phyloP scores from a whole-genome alignment of 306 rosid genomes.

The Fagus sylvatica region DNA sequence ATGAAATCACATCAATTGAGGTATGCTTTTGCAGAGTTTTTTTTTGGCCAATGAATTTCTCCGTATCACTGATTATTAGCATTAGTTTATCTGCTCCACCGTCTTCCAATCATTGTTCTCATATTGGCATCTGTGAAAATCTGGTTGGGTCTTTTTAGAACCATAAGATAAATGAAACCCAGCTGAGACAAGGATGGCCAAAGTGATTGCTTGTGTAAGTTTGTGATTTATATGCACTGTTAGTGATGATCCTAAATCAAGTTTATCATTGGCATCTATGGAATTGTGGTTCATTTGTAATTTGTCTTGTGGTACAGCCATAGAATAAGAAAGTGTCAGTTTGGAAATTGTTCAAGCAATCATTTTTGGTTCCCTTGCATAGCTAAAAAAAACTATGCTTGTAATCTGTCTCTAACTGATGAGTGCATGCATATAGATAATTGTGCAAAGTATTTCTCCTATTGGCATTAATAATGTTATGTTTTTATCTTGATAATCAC shows the following conservation, averaged over 20 bases:
- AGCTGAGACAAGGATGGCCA: conserved; percentile 2
- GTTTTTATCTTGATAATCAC: not conserved
- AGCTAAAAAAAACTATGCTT: not conserved
- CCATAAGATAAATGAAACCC: not conserved
- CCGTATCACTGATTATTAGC: not conserved
- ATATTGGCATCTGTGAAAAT: not conserved
- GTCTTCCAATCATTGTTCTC: not conserved
- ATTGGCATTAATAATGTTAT: not conserved
- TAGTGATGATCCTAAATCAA: too few relatives aligned
- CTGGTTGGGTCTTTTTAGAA: not conserved
- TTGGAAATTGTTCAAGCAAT: too few relatives aligned
- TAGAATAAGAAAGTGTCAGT: too few relatives aligned
- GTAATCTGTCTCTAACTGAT: not conserved
- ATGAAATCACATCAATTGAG: conserved; percentile 96
- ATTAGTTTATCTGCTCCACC: not conserved
- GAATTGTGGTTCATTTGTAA: too few relatives aligned
- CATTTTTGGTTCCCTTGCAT: too few relatives aligned
- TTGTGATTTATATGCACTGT: not conserved
- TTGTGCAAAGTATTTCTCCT: not conserved
- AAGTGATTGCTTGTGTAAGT: not conserved
- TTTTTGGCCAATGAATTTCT: not conserved
- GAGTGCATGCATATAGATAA: not conserved
- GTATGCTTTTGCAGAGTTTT: conserved; percentile 33
- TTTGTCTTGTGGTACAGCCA: too few relatives aligned
- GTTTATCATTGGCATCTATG: too few relatives aligned